Evolutionary conservation across 441 rosid genomes (phyloP), one percentile per base, ranked within the genome.

Genomic region (Eruca vesicaria): DNA sequence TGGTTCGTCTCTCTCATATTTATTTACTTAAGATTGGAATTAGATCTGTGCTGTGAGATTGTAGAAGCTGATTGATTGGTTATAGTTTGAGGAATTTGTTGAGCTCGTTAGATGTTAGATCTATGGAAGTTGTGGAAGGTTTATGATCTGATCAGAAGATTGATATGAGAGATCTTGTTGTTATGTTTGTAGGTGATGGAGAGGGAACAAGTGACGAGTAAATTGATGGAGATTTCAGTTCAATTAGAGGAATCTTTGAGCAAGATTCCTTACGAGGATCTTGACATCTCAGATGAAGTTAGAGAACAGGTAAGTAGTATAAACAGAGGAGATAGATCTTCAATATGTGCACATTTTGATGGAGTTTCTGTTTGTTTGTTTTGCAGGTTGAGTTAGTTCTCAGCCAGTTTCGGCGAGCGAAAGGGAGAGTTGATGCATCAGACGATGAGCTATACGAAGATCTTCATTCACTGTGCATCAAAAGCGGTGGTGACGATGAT

Each of bases 201-300:
- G 83, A 92, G 91, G 86, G 97, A 88, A 48, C 84, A 86, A 63
- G 80, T 90, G 74, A 85, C 88, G 85, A 77, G 78, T 69, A 89
- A 84, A 73, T 89, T 86, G 75, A 79, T 83, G 74, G 94, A 87
- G 72, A 84, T 92, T 76, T 92, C 96, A 15, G 80, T 82, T 5
- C 84, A 69, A 74, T 62, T 94, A 82, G 97, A 92, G 75, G 90
- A 86, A 81, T 89, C 92, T 60, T 81, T 94, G 69, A 84, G 91
- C 76, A 81, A 77, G 82, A 86, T 92, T 76, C 81, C 92, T 29
- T 86, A 62, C 66, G 92, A 89, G 67, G 82, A 80, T 57, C 95
- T 94, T 18, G 97, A 90, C 68, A 90, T 94, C 73, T 89, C 97
- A 4, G 97, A 90, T 78, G 99, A 94, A 89, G 96, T 94, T 65